Evolutionary conservation across 805 yeast genomes (phyloP).

Genomic region (Starmerella riodocensis): DNA sequence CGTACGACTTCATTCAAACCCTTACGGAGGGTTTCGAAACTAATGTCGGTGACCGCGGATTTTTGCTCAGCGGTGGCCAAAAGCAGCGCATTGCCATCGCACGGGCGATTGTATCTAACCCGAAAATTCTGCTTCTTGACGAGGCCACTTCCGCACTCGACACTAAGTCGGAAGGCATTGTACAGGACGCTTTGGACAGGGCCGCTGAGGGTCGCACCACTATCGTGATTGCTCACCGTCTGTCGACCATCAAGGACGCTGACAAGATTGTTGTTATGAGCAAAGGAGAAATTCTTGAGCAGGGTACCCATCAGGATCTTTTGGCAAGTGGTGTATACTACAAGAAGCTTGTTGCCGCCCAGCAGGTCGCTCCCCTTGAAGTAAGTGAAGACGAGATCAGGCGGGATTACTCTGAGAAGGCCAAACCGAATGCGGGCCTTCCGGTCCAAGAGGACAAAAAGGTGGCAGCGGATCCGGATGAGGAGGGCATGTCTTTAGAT

Average conservation of each 20-base stretch:
- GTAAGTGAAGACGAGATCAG: conserved; percentile 1
- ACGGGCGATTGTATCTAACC: conserved; percentile 51
- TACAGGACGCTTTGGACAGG: conserved; percentile 31
- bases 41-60: conserved; percentile 47
- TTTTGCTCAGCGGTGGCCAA: conserved; percentile 55
- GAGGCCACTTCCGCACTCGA: conserved; percentile 55
- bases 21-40: conserved; percentile 77
- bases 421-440: conserved; percentile 8
- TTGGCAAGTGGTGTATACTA: conserved; percentile 24
- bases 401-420: not conserved
- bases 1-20: conserved; percentile 35
- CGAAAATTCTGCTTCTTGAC: conserved; percentile 45
- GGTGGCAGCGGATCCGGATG: conserved; percentile 5
- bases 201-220: conserved; percentile 34
- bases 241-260: conserved; percentile 45
- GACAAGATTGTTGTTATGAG: conserved; percentile 41
- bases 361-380: conserved; percentile 21
- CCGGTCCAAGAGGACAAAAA: conserved; percentile 14
- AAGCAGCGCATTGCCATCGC: conserved; percentile 63
- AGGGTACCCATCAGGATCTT: conserved; percentile 32
- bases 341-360: conserved; percentile 28
- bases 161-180: conserved; percentile 33
- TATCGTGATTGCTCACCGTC: conserved; percentile 45
- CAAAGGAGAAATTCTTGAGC: conserved; percentile 39
- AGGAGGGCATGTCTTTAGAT: not conserved